Conservation (phyloP, 345 rosid genomes). For the Camelina laxa region DNA sequence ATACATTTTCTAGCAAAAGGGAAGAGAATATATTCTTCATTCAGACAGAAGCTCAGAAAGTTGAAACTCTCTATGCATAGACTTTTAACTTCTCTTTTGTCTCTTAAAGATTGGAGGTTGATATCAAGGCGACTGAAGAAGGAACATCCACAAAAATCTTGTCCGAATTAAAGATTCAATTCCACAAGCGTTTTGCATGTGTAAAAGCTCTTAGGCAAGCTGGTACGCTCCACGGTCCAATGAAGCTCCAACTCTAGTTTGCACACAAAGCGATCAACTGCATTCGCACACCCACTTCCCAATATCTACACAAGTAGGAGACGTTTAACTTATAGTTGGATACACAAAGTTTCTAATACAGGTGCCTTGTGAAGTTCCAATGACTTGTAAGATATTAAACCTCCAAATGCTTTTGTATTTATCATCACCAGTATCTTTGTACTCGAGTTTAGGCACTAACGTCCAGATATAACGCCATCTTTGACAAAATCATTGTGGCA, state of each 20-base stretch:
- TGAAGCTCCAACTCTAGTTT: not conserved
- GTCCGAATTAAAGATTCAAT: not conserved
- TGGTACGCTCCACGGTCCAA: not conserved
- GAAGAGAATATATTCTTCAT: not conserved
- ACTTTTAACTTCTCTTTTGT: not conserved
- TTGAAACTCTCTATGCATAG: conserved; percentile 3
- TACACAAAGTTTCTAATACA: not conserved
- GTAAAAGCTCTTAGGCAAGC: not conserved
- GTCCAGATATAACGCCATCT: not conserved
- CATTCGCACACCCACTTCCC: not conserved
- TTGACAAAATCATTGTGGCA: not conserved
- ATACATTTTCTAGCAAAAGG: not conserved
- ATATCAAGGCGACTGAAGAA: not conserved
- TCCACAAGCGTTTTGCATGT: conserved; percentile 11
- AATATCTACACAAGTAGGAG: not conserved
- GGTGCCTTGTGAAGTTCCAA: not conserved
- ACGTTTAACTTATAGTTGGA: not conserved
- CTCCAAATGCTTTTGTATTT: not conserved
- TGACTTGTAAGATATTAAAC: not conserved
- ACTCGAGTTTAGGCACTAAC: not conserved
- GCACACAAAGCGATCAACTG: not conserved
- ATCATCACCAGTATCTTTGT: not conserved
- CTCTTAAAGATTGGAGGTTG: not conserved
- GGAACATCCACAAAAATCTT: not conserved
- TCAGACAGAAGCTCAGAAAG: not conserved